Conservation (phyloP, 495 filamentous ascomycete genomes). For the Daldinia vernicosa region DNA sequence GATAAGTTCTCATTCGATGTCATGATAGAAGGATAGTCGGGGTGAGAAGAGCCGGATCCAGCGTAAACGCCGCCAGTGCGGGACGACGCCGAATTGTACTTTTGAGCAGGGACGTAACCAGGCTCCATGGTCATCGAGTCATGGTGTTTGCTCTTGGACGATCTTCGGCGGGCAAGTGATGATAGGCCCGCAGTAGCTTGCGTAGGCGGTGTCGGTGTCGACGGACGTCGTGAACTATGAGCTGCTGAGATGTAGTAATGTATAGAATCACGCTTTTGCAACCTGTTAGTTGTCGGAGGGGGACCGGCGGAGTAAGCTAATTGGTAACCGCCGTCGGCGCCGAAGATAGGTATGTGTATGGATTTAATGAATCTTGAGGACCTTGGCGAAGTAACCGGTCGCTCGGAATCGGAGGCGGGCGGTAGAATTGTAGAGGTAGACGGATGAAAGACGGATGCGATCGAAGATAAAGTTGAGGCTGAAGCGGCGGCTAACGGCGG, state of each 20-base stretch:
- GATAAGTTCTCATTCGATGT: conserved; percentile 42
- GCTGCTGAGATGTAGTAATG: conserved; percentile 13
- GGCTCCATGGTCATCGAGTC: conserved; percentile 50
- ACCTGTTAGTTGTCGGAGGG: conserved; percentile 13
- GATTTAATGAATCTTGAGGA: conserved; percentile 37
- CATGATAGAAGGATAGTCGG: conserved; percentile 34
- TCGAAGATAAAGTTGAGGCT: conserved; percentile 23
- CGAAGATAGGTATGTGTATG: conserved; percentile 37
- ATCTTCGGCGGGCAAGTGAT: conserved; percentile 30
- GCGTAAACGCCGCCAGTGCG: conserved; percentile 55
- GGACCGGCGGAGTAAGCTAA: neutral
- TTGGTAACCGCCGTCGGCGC: conserved; percentile 27
- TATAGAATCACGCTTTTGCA: conserved; percentile 39
- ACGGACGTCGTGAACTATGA: conserved; percentile 23
- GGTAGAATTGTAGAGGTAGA: conserved; percentile 15
- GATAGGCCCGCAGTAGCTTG: conserved; percentile 20
- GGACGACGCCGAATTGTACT: conserved; percentile 34
- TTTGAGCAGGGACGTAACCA: conserved; percentile 34
- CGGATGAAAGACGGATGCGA: conserved; percentile 15
- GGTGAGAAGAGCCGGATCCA: conserved; percentile 45
- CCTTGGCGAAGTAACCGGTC: conserved; percentile 28
- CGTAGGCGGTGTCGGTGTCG: conserved; percentile 28
- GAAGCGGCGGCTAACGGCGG: conserved; percentile 23
- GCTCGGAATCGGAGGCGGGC: conserved; percentile 14
- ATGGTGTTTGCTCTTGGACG: conserved; percentile 46